Evolutionary conservation across 1,284 basidiomycete genomes (phyloP).

Genomic region (Pascua guehoae): DNA sequence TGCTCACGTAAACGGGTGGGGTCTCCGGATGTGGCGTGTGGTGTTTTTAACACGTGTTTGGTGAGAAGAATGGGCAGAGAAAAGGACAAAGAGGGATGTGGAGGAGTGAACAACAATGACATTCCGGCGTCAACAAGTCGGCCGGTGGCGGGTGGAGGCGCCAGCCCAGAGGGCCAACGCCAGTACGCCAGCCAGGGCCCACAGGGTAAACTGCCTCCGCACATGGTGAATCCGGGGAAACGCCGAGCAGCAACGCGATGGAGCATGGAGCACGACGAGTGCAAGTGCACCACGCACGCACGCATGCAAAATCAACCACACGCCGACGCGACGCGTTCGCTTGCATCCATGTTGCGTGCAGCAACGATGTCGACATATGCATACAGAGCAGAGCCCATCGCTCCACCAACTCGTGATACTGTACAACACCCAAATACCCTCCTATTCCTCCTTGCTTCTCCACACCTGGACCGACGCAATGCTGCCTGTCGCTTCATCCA

Average conservation of each 20-base stretch:
- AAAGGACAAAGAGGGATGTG: neutral
- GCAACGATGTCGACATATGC: neutral
- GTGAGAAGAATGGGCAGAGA: neutral
- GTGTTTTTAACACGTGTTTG: neutral
- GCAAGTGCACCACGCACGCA: too few species aligned
- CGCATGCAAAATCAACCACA: too few species aligned
- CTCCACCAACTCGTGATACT: neutral
- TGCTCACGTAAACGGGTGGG: neutral
- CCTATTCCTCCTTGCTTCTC: neutral
- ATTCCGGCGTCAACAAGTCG: neutral
- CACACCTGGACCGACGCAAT: conserved; percentile 41
- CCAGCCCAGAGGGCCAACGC: too few species aligned
- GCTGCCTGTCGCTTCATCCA: conserved; percentile 69
- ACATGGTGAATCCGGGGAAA: too few species aligned
- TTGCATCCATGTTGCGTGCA: conserved; percentile 6
- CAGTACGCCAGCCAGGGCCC: too few species aligned
- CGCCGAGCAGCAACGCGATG: too few species aligned
- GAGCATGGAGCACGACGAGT: too few species aligned
- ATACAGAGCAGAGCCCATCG: too few species aligned
- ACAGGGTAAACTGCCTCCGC: too few species aligned
- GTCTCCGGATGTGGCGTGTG: neutral
- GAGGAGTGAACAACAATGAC: neutral
- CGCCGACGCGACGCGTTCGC: too few species aligned
- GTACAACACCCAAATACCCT: neutral
- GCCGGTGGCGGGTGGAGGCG: too few species aligned